Evolutionary conservation across 2,329 filamentous ascomycete genomes (phyloP).

Genomic region (Fusarium papillatum): DNA sequence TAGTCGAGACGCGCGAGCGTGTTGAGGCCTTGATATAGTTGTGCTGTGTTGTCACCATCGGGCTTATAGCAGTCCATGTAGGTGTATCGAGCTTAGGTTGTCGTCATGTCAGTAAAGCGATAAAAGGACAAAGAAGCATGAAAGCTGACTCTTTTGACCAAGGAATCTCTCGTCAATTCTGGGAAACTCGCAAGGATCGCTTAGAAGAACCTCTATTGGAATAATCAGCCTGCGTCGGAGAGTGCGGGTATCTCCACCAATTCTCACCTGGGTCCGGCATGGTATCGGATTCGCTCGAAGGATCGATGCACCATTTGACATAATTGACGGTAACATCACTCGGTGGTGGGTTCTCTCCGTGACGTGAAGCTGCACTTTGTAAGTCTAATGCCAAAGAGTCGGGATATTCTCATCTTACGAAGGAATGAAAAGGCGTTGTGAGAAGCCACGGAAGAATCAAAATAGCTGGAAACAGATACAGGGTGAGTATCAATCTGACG

Average conservation of each 20-base stretch:
- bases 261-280: neutral
- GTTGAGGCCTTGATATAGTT: neutral
- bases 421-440: neutral
- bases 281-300: neutral
- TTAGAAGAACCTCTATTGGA: neutral
- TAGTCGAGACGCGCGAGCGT: neutral
- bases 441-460: neutral
- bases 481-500: neutral
- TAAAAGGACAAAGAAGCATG: neutral
- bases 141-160: neutral
- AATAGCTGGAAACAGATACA: neutral
- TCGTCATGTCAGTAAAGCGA: neutral
- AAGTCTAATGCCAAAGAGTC: neutral
- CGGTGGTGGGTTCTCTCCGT: neutral
- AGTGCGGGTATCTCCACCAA: no score
- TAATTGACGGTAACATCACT: neutral
- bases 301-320: conserved; percentile 1
- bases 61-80: neutral
- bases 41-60: neutral
- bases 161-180: neutral
- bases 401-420: neutral
- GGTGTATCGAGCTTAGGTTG: neutral
- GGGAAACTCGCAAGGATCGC: neutral
- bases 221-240: neutral
- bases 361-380: neutral